Evolutionary conservation across 345 rosid species (phyloP), one percentile per base, ranked within the genome.

Genomic region (Gossypium herbaceum): DNA sequence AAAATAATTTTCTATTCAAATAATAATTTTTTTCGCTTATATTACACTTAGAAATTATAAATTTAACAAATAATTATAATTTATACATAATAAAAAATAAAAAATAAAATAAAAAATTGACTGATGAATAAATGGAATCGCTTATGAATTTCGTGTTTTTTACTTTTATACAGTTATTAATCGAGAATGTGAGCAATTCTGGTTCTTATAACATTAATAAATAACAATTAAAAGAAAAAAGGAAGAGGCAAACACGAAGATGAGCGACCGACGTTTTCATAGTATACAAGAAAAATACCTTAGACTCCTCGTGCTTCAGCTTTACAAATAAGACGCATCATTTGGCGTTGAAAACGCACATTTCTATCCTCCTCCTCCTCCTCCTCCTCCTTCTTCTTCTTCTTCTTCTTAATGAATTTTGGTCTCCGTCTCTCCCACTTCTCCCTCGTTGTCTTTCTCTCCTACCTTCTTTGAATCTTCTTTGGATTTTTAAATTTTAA

Each of bases 291-390:
- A 73, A 73, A 59, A 12, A 7, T 19, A 12, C 64, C 6, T 2
- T 39, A 9, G 16, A 20, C 12, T 11, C 8, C 74, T 71, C 34
- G 34, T 22, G 61, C 61, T 57, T 57, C 22, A 57, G 61, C 62
- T 56, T 56, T 43, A 20, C 63, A 22, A 57, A 44, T 20, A 19
- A 15, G 20, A 68, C 83, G 69, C 43, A 68, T 52, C 27, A 13
- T 9, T 45, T 68, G 69, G 81, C 85, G 76, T 79, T 73, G 80
- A 81, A 79, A 79, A 70, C 82, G 79, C 67, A 56, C 29, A 27
- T 6, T 60, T 60, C 12, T 34, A 34, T 34, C 7, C 41, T 34
- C 41, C 41, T 34, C 1, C 41, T 34, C 0, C 41, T 34, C 0
- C 34, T 29, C 0, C 34, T 29, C 0, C 41, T 34, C 0, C 41